Percentiles rank a stretch among this genome's conserved stretches.
Conservation (phyloP, 768 basidiomycete genomes). For the Leccinellum rugosiceps region DNA sequence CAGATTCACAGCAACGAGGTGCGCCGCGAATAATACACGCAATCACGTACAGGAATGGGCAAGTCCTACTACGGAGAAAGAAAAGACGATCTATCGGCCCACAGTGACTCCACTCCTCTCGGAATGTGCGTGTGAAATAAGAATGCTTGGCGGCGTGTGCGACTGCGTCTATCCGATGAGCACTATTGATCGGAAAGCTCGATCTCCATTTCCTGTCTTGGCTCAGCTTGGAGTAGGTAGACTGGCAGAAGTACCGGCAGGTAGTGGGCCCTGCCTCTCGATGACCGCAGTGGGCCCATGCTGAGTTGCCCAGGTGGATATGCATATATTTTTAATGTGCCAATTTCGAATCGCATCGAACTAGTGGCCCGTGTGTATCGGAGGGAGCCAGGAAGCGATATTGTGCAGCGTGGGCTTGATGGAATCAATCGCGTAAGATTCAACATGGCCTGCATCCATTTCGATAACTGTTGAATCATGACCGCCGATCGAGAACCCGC, state of each 20-base stretch:
- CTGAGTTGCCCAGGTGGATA: constrained; percentile 27
- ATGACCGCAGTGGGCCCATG: constrained; percentile 3
- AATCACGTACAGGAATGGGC: background rate
- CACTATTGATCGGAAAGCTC: constrained; percentile 12
- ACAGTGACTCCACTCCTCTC: constrained; percentile 1
- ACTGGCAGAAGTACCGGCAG: constrained; percentile 1
- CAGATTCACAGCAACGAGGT: background rate
- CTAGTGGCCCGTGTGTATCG: constrained; percentile 39
- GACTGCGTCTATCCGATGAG: background rate
- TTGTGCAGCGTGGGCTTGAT: constrained; percentile 37
- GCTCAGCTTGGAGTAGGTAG: constrained; percentile 12
- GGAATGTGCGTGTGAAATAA: constrained; percentile 18
- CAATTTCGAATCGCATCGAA: constrained; percentile 7
- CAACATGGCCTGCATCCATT: constrained; percentile 38
- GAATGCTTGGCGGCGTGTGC: constrained; percentile 15
- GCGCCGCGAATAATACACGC: background rate
- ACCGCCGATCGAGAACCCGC: constrained; percentile 17
- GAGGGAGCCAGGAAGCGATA: constrained; percentile 42
- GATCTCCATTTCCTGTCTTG: constrained; percentile 17
- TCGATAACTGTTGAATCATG: constrained; percentile 30
- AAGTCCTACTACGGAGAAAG: background rate
- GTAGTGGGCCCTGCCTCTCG: constrained; percentile 1
- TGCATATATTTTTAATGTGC: background rate
- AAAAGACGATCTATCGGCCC: constrained; percentile 12
- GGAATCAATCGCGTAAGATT: constrained; percentile 36